Evolutionary conservation across 1,284 basidiomycete genomes (phyloP), one percentile per base, ranked within the genome.

Genomic region (Cryptococcus sp.): DNA sequence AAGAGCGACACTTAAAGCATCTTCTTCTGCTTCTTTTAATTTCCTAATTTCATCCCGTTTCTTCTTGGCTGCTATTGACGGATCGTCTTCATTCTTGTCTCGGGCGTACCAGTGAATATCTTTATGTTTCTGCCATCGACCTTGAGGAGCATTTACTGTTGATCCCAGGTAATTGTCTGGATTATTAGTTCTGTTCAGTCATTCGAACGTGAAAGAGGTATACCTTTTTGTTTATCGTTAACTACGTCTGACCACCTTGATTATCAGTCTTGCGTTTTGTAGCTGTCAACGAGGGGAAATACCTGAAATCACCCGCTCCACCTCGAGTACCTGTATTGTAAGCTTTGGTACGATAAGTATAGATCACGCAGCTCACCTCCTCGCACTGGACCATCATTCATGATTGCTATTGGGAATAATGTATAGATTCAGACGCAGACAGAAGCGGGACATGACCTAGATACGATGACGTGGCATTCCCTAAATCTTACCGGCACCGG

Each of bases 121-220:
- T 70, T 92, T 91, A 77, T 90, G 89, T 77, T 91, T 92, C 75
- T 94, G 91, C 91, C 91, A 94, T 57, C 91, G 79, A 3, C 91
- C 91, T 2, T 88, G 88, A 0, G 91, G 91, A 1, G 90, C 91
- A 64, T 93, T 91, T 74, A 93, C 85, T 57, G 89, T 90, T 66
- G 91, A 87, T 4, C 91, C 91, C 1, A 94, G 83, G 69, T 93
- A 93, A 72, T 92, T 86, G 85, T 91, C 71, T 56, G 45, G 37
- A 48, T n/a, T n/a, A n/a, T 11, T 24, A 40, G 11, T 23, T 23
- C n/a, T 32, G 37, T 4, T 7, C 3, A 21, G 24, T 32, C 22
- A 44, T 22, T 40, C n/a, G 9, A 32, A 18, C 1, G n/a, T 4
- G 13, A 32, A 11, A 9, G 31, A 40, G 5, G 18, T 23, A 14